Conservation (phyloP, 176 grass and related monocot species). For the Triticum dicoccoides region DNA sequence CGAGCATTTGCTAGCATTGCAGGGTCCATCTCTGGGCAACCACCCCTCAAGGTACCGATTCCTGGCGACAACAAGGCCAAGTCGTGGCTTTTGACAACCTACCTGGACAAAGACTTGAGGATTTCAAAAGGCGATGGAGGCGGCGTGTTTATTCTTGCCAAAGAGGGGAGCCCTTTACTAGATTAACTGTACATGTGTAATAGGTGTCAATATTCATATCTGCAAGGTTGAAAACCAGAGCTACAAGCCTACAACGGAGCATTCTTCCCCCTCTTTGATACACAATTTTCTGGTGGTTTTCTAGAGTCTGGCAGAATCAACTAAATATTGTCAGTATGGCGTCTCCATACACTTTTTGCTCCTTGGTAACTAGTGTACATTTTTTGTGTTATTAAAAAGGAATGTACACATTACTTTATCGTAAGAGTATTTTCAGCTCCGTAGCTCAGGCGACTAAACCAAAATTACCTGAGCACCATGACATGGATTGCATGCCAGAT, state of each 20-base stretch:
- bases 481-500: background rate
- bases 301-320: background rate
- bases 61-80: constrained; percentile 51
- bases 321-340: background rate
- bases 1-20: constrained; percentile 63
- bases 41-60: constrained; percentile 68
- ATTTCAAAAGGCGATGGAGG: constrained; percentile 91
- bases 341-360: background rate
- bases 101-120: constrained; percentile 85
- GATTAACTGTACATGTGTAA: constrained; percentile 49
- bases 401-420: background rate
- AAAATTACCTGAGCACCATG: background rate
- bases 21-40: constrained; percentile 70
- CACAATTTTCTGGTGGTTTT: background rate
- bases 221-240: background rate
- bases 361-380: background rate
- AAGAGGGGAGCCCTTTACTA: constrained; percentile 79
- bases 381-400: background rate
- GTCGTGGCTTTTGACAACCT: constrained; percentile 92
- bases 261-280: background rate
- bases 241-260: background rate
- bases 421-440: background rate
- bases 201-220: background rate
- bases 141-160: constrained; percentile 82
- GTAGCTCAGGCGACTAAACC: background rate